phyloP scores from a whole-genome alignment of 78 protist species.

The Tieghemostelium lacteum region DNA sequence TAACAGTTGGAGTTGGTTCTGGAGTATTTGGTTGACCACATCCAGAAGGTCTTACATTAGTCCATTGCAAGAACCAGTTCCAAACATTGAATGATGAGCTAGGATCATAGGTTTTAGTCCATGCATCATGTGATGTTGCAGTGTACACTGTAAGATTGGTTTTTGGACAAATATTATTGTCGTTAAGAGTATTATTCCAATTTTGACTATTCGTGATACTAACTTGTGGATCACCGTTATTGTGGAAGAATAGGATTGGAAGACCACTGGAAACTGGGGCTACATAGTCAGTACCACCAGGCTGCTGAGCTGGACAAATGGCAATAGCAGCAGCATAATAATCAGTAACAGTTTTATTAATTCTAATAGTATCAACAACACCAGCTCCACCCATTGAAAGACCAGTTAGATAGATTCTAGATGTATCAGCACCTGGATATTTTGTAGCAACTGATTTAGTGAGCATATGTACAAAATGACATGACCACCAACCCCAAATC shows the following conservation, averaged over 20 bases:
- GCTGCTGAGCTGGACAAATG: not conserved
- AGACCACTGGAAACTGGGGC: not conserved
- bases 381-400: constrained; percentile 5
- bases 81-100: too few relatives aligned
- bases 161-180: too few relatives aligned
- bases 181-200: not conserved
- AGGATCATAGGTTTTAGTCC: too few relatives aligned
- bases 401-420: constrained; percentile 7
- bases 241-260: not conserved
- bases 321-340: not conserved
- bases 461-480: too few relatives aligned
- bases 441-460: not conserved
- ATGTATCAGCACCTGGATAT: constrained; percentile 14
- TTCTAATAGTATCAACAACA: not conserved
- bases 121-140: too few relatives aligned
- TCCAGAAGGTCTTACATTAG: too few relatives aligned
- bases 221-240: not conserved
- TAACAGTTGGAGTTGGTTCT: too few relatives aligned
- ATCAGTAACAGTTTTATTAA: not conserved
- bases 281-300: not conserved
- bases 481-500: constrained; percentile 10
- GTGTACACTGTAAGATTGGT: too few relatives aligned
- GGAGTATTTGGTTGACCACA: too few relatives aligned
- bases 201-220: not conserved
- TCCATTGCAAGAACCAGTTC: too few relatives aligned